Base-by-base conservation (phyloP, 345 rosid species). In the Erucastrum elatum region DNA sequence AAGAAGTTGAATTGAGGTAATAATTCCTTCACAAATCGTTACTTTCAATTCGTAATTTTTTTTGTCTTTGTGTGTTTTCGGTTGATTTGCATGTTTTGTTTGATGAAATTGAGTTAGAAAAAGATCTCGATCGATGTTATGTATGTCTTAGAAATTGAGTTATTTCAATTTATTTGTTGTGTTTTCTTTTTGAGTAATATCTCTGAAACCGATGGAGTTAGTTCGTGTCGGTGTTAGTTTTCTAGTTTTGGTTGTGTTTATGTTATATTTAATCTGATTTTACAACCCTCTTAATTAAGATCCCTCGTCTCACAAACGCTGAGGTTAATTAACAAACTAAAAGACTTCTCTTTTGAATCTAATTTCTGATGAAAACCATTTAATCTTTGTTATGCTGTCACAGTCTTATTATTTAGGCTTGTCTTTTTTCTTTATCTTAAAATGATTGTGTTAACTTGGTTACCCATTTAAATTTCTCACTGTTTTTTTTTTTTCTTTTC, bases 71-170 rank as follows among this genome's bases (percentile, higher is more conserved):
- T 27, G 77, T 27, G 26, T 29, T 66, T 51, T 31, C 5, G 11
- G 3, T 69, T 70, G 75, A 74, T 70, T 75, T 80, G 73, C 64
- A 64, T 75, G 72, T 70, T 46, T 46, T 26, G 12, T 30, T 31
- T 75, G 21, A 17, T 68, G 53, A 72, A 31, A 29, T 30, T 3
- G 10, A 12, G 0, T 31, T 17, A 4, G 6, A 31, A 68, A 67
- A 35, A 62, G 53, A 35, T 51, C 56, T 51, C 56, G 56, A 6
- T 74, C 78, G 60, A 55, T 51, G 71, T 46, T 29, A 69, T 68
- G 79, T 75, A 10, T 41, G 75, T 70, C 68, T 80, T 21, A 72
- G 79, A 75, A 75, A 75, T 64, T 39, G 68, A 63, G 3, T 16
- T n/a, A 7, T 11, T 35, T 65, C 17, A n/a, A 4, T 25, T n/a